Conservation (phyloP, 2,329 filamentous ascomycete genomes). For the Aspergillus aculeatinus region DNA sequence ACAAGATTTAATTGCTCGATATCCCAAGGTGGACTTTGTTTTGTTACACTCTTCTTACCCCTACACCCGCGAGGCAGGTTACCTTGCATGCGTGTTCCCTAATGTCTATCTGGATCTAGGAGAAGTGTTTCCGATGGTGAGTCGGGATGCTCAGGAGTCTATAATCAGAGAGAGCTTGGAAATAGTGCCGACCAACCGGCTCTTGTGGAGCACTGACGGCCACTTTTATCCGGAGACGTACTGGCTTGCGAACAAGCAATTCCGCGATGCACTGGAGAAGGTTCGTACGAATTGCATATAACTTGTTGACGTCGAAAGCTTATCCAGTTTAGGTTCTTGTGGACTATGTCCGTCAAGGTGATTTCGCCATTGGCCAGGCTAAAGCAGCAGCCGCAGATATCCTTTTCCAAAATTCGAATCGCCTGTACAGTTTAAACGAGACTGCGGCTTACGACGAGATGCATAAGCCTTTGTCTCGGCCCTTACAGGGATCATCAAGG, state of each 20-base stretch:
- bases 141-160: conserved; percentile 70
- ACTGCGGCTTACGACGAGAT: conserved; percentile 25
- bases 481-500: conserved; percentile 4
- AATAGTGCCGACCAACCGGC: conserved; percentile 70
- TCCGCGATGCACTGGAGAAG: conserved; percentile 67
- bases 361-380: conserved; percentile 62
- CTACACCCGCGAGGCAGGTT: conserved; percentile 74
- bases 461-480: conserved; percentile 1
- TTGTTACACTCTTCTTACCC: conserved; percentile 80
- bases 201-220: conserved; percentile 78
- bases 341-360: conserved; percentile 64
- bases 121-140: conserved; percentile 77
- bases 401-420: conserved; percentile 74
- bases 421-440: conserved; percentile 64
- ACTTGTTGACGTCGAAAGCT: neutral
- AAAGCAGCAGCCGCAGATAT: conserved; percentile 64
- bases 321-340: conserved; percentile 55
- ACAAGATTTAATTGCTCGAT: conserved; percentile 69
- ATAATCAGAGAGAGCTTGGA: conserved; percentile 73
- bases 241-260: conserved; percentile 69
- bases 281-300: conserved; percentile 43
- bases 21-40: conserved; percentile 70
- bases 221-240: conserved; percentile 79
- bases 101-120: conserved; percentile 84
- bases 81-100: conserved; percentile 71